Percentiles rank a stretch among this genome's conserved stretches.
These are phyloP conservation scores for Septoria linicola DNA, from an alignment of 2,329 filamentous ascomycete species.

Conservation along the genomic window DNA sequence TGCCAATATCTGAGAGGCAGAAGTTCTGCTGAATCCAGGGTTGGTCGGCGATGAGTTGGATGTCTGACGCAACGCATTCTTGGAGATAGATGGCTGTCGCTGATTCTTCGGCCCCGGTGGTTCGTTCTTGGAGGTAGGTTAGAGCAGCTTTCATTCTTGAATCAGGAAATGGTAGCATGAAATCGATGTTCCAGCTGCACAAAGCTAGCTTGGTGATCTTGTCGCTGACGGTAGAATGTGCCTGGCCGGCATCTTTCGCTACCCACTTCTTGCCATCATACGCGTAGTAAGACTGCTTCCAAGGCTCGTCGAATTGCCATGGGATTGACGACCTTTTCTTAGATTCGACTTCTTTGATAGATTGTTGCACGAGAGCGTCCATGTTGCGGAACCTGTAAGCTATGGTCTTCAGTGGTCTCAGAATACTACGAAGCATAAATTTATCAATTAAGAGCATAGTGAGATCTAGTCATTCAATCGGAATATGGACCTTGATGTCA, in stretches of 20 bases:
- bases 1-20: conserved; percentile 50
- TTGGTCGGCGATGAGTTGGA: conserved; percentile 45
- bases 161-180: conserved; percentile 40
- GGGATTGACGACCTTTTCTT: conserved; percentile 23
- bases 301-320: conserved; percentile 29
- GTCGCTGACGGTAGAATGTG: neutral
- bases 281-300: conserved; percentile 25
- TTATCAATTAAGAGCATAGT: no score
- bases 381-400: conserved; percentile 5
- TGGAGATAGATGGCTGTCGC: conserved; percentile 52
- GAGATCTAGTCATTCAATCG: no score
- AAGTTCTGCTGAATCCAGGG: conserved; percentile 52
- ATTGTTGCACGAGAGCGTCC: conserved; percentile 23
- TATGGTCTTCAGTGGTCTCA: neutral
- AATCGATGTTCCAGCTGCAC: conserved; percentile 53
- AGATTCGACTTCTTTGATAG: conserved; percentile 19
- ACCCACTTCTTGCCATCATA: conserved; percentile 21
- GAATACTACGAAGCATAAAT: neutral
- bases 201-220: conserved; percentile 33
- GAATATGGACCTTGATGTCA: no score
- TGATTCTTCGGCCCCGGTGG: conserved; percentile 6
- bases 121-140: conserved; percentile 37
- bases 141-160: conserved; percentile 47
- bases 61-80: conserved; percentile 52
- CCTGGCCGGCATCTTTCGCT: neutral